A percentile compares a stretch with the other conserved stretches of the same genome.
Conservation (phyloP, 116 monocot species). For the Dioscorea cayenensis region DNA sequence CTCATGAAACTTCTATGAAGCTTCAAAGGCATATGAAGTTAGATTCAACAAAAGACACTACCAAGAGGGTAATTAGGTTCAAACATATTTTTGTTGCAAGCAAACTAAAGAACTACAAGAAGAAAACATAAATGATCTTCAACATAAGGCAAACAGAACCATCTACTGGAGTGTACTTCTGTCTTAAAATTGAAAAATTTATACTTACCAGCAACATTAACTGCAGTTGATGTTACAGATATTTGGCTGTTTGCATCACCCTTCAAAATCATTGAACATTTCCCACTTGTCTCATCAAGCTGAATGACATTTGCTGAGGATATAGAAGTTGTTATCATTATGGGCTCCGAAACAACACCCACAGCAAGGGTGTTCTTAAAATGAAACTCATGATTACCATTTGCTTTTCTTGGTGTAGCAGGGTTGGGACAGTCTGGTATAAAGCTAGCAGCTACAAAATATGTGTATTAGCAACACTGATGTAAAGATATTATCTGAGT, state of each 20-base stretch:
- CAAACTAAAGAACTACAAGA: too few species aligned
- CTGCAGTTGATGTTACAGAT: not conserved
- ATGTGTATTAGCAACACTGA: not conserved
- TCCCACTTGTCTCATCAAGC: not conserved
- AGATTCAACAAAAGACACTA: too few species aligned
- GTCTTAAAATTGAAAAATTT: not conserved
- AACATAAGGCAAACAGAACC: not conserved
- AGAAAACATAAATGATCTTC: not conserved
- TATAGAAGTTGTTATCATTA: not conserved
- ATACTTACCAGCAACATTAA: not conserved
- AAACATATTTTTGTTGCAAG: too few species aligned
- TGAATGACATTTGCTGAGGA: slow-evolving; percentile 2
- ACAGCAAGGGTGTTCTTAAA: not conserved
- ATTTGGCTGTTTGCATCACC: not conserved
- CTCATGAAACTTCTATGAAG: too few species aligned
- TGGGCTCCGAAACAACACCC: slow-evolving; percentile 1
- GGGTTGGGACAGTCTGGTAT: not conserved
- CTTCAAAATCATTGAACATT: not conserved
- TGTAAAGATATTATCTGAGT: not conserved
- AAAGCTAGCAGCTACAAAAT: not conserved
- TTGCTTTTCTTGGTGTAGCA: not conserved
- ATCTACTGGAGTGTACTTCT: not conserved
- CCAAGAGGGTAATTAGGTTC: too few species aligned
- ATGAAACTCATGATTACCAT: not conserved
- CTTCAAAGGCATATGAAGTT: not conserved